A percentile compares a stretch with the other conserved stretches of the same genome.
Evolutionary conservation across 1,139 yeast genomes (phyloP).

Genomic region (Pichia sorboxylosa): DNA sequence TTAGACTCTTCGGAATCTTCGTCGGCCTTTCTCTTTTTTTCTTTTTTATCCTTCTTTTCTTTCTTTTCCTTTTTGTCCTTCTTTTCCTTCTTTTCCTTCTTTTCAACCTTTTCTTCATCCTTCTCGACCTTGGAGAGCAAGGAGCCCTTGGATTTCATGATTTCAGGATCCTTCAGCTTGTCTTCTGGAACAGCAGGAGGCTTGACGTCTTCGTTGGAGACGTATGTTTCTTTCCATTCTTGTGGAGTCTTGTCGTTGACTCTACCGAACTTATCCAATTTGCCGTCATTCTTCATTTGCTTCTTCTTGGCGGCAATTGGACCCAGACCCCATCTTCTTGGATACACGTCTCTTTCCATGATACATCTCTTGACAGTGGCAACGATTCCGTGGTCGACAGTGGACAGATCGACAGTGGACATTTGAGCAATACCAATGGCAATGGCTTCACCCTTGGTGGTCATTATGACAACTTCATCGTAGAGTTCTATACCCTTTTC

Average conservation of each 20-base stretch:
- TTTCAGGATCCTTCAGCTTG: slow-evolving; percentile 33
- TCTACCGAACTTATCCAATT: slow-evolving; percentile 92
- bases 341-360: slow-evolving; percentile 98
- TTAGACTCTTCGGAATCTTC: slow-evolving; percentile 19
- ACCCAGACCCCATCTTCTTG: slow-evolving; percentile 99
- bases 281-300: slow-evolving; percentile 95
- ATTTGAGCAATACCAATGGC: slow-evolving; percentile 98
- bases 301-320: slow-evolving; percentile 98
- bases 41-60: slow-evolving; percentile 41
- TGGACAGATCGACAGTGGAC: slow-evolving; percentile 93
- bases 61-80: slow-evolving; percentile 42
- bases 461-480: slow-evolving; percentile 95
- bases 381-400: slow-evolving; percentile 97
- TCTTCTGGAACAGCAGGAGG: slow-evolving; percentile 30
- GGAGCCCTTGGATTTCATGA: slow-evolving; percentile 36
- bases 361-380: slow-evolving; percentile 98
- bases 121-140: slow-evolving; percentile 22
- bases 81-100: slow-evolving; percentile 48
- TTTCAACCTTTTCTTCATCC: slow-evolving; percentile 23
- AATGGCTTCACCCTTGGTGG: slow-evolving; percentile 99
- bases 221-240: slow-evolving; percentile 81
- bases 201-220: slow-evolving; percentile 62
- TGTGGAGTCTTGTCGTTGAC: slow-evolving; percentile 88
- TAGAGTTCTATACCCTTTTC: slow-evolving; percentile 96
- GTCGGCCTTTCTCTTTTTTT: slow-evolving; percentile 25